phyloP scores from a whole-genome alignment of 768 basidiomycete species.

The Chalciporus sphaerocephalus region DNA sequence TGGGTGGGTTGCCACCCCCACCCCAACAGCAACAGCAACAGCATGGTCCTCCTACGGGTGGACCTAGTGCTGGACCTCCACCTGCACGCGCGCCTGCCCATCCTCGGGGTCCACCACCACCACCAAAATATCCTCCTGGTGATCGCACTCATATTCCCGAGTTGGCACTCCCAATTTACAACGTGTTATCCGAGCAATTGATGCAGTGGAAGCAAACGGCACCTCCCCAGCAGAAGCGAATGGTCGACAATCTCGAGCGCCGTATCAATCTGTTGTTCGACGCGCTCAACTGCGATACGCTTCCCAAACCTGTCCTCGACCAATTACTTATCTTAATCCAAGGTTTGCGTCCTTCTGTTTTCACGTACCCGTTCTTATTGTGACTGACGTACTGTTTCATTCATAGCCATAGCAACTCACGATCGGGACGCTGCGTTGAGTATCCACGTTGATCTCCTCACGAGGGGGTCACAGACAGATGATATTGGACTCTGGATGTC shows the following conservation, averaged over 20 bases:
- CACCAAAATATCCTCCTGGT: constrained; percentile 69
- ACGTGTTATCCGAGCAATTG: constrained; percentile 61
- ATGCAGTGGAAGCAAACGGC: constrained; percentile 64
- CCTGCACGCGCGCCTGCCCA: constrained; percentile 30
- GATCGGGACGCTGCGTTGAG: constrained; percentile 76
- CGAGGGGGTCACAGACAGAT: constrained; percentile 70
- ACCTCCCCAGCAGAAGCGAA: constrained; percentile 76
- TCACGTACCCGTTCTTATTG: background rate
- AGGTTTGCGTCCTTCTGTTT: constrained; percentile 46
- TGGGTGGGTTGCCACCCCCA: constrained; percentile 18
- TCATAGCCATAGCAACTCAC: constrained; percentile 71
- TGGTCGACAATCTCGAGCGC: constrained; percentile 83
- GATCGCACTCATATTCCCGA: constrained; percentile 91
- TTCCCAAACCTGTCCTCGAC: constrained; percentile 67
- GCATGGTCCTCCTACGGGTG: constrained; percentile 28
- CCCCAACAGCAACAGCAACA: constrained; percentile 8
- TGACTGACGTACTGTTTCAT: background rate
- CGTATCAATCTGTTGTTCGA: constrained; percentile 85
- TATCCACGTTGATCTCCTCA: constrained; percentile 83
- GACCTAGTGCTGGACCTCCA: constrained; percentile 22
- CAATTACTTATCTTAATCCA: constrained; percentile 65
- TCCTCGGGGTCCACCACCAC: constrained; percentile 39
- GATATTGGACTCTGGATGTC: constrained; percentile 89
- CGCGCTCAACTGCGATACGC: constrained; percentile 83
- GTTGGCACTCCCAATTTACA: constrained; percentile 57